These are phyloP conservation scores for Neurospora sp. DNA, from an alignment of 495 filamentous ascomycete genomes.

Conservation along the genomic window DNA sequence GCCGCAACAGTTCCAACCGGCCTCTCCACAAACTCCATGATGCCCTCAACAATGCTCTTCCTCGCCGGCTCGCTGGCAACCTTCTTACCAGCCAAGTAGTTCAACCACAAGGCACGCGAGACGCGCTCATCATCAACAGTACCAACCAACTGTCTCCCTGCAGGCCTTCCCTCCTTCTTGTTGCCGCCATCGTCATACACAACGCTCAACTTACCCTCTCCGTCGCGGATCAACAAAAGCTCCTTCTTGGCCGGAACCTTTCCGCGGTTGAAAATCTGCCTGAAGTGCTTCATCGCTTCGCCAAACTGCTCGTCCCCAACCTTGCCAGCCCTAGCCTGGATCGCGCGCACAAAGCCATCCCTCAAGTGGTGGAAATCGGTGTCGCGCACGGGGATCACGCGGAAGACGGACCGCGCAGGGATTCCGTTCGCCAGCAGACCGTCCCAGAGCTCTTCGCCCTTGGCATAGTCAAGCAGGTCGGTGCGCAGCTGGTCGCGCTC, in stretches of 20 bases:
- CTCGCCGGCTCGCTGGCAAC: constrained; percentile 78
- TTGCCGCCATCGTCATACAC: constrained; percentile 52
- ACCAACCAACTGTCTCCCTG: constrained; percentile 45
- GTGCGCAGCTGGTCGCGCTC: constrained; percentile 64
- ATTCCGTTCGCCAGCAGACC: constrained; percentile 51
- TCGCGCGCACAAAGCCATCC: constrained; percentile 80
- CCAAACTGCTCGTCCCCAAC: constrained; percentile 65
- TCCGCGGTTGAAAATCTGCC: constrained; percentile 62
- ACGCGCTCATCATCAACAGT: constrained; percentile 67
- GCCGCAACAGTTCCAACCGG: constrained; percentile 78
- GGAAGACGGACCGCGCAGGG: constrained; percentile 55
- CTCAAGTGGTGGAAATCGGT: constrained; percentile 88
- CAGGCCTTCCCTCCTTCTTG: constrained; percentile 25
- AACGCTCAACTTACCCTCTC: constrained; percentile 53
- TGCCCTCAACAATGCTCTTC: constrained; percentile 72
- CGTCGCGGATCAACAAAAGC: constrained; percentile 60
- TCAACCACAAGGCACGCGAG: constrained; percentile 73
- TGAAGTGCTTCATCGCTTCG: constrained; percentile 60
- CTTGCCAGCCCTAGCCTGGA: constrained; percentile 56
- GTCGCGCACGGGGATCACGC: constrained; percentile 74
- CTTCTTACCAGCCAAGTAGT: constrained; percentile 77
- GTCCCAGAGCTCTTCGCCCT: constrained; percentile 62
- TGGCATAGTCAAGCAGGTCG: constrained; percentile 56
- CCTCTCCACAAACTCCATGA: constrained; percentile 79
- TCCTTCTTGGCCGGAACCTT: constrained; percentile 66